Evolutionary conservation across 768 basidiomycete genomes (phyloP), one percentile per base, ranked within the genome.

Genomic region (Suillus plorans): DNA sequence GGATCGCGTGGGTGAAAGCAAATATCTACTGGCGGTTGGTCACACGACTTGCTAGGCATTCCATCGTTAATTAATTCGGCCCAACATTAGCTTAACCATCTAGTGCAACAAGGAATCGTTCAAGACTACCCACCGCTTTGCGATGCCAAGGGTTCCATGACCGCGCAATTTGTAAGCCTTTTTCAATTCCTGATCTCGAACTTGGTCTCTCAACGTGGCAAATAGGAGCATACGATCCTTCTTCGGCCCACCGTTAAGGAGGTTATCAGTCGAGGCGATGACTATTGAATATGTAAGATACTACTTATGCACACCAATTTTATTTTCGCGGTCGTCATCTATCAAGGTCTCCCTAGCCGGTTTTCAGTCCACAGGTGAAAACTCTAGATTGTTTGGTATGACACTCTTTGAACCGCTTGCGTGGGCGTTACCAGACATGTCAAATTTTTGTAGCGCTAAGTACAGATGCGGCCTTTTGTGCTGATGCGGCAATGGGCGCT

Each of bases 121-220:
- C 86, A 89, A 68, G 93, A 91, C 67, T 98, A 99, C 75, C 97
- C 94, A 12, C 97, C 97, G 0, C 81, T 99, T 44, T 91, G 88
- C 69, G 97, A 99, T 75, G 85, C 87, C 61, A 81, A 79, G 60
- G 95, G 89, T 47, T 86, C 89, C 2, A 97, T 96, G 94, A 97
- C 96, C 0, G 97, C 97, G 12, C 97, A 98, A 81, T 92, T 91
- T 75, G 91, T 92, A 70, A 67, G 88, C 80, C 18, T 31, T 44
- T 50, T 56, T 37, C 60, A 31, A 31, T 34, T 62, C 20, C 41
- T 18, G 61, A 49, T 61, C 31, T 65, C 9, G 31, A 50, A 4
- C 18, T 39, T 16, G 41, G 25, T 41, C 18, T 12, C 53, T 61
- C 4, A 58, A 7, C 8, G 49, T 41, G 10, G 16, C 64, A 42